Evolutionary conservation across 2,329 filamentous ascomycete genomes (phyloP).

Genomic region (Sphaerulina populicola): DNA sequence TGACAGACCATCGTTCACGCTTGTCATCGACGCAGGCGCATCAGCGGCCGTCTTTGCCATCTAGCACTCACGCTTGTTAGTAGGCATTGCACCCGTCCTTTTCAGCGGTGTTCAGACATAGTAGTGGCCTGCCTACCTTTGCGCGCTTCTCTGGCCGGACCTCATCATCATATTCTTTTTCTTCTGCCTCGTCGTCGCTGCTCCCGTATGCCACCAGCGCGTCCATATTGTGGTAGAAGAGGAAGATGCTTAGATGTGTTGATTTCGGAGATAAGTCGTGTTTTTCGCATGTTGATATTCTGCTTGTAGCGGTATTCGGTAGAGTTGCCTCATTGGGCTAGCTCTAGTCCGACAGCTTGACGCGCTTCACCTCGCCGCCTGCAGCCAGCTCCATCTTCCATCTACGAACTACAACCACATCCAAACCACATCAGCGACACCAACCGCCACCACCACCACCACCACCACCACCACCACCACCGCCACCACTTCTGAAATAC

Average conservation of each 20-base stretch:
- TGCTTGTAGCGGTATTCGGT: background rate
- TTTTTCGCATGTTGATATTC: slow-evolving; percentile 1
- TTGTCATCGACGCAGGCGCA: slow-evolving; percentile 1
- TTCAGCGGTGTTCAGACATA: slow-evolving; percentile 16
- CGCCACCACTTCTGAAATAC: too few species aligned
- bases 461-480: background rate
- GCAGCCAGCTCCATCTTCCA: slow-evolving; percentile 3
- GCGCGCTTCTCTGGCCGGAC: slow-evolving; percentile 24
- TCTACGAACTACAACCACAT: background rate
- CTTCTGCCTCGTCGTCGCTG: slow-evolving; percentile 39
- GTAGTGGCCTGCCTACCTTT: slow-evolving; percentile 33
- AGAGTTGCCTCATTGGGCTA: slow-evolving; percentile 1
- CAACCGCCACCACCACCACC: background rate
- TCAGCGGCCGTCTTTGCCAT: slow-evolving; percentile 21
- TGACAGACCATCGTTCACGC: background rate
- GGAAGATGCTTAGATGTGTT: background rate
- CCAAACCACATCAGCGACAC: background rate
- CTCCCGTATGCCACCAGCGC: slow-evolving; percentile 40
- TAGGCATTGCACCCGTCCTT: slow-evolving; percentile 36
- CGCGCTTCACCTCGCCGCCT: slow-evolving; percentile 7
- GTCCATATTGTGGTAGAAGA: slow-evolving; percentile 19
- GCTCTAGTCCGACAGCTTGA: background rate
- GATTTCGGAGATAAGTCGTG: background rate
- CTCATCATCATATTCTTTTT: background rate
- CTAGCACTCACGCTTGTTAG: slow-evolving; percentile 34